Conservation (phyloP, 2,329 filamentous ascomycete species). For the Neobulgaria alba region DNA sequence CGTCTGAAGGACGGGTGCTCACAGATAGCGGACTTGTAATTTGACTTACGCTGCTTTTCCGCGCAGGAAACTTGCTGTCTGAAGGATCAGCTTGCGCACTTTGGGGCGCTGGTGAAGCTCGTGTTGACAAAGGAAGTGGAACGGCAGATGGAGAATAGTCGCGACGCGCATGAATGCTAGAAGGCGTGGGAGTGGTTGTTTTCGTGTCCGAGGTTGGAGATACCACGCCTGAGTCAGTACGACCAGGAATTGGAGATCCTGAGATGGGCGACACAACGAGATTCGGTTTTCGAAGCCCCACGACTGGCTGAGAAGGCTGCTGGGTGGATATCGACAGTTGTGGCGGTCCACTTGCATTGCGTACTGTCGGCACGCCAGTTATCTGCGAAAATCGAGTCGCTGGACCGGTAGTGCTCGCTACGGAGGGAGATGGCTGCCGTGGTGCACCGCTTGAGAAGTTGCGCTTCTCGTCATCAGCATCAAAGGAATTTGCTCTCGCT, state of each 20-base stretch:
- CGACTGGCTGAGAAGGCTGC: slow-evolving; percentile 9
- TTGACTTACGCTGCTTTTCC: slow-evolving; percentile 54
- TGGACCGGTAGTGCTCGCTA: slow-evolving; percentile 10
- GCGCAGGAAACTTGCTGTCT: slow-evolving; percentile 43
- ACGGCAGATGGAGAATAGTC: slow-evolving; percentile 46
- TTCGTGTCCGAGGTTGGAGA: slow-evolving; percentile 21
- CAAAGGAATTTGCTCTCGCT: slow-evolving; percentile 40
- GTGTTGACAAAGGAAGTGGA: slow-evolving; percentile 38
- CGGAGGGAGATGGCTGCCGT: slow-evolving; percentile 14
- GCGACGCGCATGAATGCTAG: slow-evolving; percentile 32
- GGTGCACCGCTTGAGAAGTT: slow-evolving; percentile 35
- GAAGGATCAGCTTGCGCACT: slow-evolving; percentile 13
- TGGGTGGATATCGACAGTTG: slow-evolving; percentile 21
- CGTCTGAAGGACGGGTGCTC: slow-evolving; percentile 7
- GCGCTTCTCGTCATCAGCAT: slow-evolving; percentile 42
- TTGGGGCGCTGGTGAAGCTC: slow-evolving; percentile 32
- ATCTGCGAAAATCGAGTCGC: slow-evolving; percentile 27
- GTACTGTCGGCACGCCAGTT: slow-evolving; percentile 15
- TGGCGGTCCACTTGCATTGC: slow-evolving; percentile 19
- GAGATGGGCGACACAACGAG: slow-evolving; percentile 11
- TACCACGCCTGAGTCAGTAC: slow-evolving; percentile 10
- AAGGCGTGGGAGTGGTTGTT: slow-evolving; percentile 12
- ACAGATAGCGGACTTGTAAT: slow-evolving; percentile 28
- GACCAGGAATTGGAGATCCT: slow-evolving; percentile 11
- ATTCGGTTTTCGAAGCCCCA: slow-evolving; percentile 16